Conservation (phyloP, 2,329 filamentous ascomycete species). For the Trichothecium roseum region DNA sequence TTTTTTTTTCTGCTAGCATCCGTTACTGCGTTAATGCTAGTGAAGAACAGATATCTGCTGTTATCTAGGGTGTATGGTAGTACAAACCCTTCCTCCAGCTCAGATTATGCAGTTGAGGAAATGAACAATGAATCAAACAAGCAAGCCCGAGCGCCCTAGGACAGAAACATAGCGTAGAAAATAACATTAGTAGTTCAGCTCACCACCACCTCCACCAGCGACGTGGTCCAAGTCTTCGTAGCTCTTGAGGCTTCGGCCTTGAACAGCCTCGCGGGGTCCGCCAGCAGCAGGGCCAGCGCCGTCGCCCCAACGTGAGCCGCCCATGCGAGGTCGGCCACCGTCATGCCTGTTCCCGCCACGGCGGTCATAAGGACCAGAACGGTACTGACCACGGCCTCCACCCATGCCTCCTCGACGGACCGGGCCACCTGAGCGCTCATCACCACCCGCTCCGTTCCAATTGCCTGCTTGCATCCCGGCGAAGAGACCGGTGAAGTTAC, state of each 20-base stretch:
- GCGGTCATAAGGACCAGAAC: constrained; percentile 66
- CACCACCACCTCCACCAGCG: constrained; percentile 61
- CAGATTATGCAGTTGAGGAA: not conserved
- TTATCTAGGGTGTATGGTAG: too few species aligned
- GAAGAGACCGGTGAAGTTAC: constrained; percentile 44
- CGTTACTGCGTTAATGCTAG: too few species aligned
- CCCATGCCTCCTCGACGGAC: constrained; percentile 55
- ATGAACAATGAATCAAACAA: too few species aligned
- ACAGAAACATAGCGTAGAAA: not conserved
- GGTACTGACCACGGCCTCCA: constrained; percentile 42
- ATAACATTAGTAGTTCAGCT: constrained; percentile 70
- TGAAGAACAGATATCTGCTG: too few species aligned
- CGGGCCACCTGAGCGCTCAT: constrained; percentile 53
- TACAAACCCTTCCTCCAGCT: too few species aligned
- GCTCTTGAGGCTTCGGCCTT: constrained; percentile 86
- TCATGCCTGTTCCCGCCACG: constrained; percentile 46
- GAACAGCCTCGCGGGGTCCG: constrained; percentile 82
- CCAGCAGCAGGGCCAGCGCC: constrained; percentile 67
- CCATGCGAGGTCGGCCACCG: constrained; percentile 39
- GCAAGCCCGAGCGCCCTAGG: not conserved
- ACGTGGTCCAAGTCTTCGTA: constrained; percentile 95
- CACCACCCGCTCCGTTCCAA: constrained; percentile 40
- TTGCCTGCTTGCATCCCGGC: constrained; percentile 35
- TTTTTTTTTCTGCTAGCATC: too few species aligned
- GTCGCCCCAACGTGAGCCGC: constrained; percentile 58